These are phyloP conservation scores for Zostera marina DNA, from an alignment of 116 monocot genomes.

Conservation along the genomic window DNA sequence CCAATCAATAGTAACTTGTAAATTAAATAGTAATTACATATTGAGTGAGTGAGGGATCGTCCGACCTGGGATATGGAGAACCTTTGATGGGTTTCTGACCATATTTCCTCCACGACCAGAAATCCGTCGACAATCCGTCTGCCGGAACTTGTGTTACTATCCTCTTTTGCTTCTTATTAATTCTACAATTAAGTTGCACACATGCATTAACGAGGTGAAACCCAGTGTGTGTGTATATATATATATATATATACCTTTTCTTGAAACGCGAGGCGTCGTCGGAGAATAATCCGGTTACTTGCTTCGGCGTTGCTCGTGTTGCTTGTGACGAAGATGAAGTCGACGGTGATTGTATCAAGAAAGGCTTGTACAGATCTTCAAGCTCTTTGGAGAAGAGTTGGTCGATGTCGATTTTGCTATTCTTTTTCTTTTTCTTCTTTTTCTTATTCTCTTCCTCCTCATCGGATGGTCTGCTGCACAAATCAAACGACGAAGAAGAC, in stretches of 20 bases:
- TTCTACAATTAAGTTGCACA: conserved; percentile 11
- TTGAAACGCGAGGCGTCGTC: background rate
- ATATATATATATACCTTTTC: background rate
- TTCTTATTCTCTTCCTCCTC: too few relatives aligned
- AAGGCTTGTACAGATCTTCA: conserved; percentile 42
- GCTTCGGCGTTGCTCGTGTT: background rate
- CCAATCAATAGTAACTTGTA: background rate
- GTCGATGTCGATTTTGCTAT: conserved; percentile 9
- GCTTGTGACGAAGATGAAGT: background rate
- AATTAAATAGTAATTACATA: background rate
- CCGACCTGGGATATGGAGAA: conserved; percentile 57
- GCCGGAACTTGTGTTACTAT: conserved; percentile 53
- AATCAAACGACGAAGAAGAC: background rate
- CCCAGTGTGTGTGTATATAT: background rate
- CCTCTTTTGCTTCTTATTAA: conserved; percentile 58
- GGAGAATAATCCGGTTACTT: background rate
- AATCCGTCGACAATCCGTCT: conserved; percentile 28
- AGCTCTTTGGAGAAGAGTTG: conserved; percentile 22
- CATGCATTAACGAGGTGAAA: background rate
- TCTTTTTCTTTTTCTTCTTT: background rate
- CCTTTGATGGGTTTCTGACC: conserved; percentile 85
- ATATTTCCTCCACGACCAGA: conserved; percentile 85
- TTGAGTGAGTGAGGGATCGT: background rate
- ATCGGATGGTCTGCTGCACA: too few relatives aligned
- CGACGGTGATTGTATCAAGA: conserved; percentile 5